Conservation (phyloP, 176 grass and related monocot genomes). For the Cymbopogon citratus region DNA sequence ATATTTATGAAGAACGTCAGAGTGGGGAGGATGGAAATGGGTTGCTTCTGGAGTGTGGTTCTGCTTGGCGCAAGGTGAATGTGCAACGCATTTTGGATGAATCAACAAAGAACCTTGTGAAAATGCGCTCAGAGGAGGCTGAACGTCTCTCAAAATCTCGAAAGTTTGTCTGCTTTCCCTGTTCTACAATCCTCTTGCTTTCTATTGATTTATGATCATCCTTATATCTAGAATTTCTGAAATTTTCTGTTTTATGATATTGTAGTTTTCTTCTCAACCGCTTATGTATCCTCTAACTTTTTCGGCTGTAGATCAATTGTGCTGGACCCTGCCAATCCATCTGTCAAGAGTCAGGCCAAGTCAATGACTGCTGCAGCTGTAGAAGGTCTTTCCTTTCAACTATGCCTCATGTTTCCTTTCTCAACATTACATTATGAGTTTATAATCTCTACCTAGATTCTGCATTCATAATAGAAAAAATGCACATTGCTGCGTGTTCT, state of each 20-base stretch:
- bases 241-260: conserved; percentile 17
- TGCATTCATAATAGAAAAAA: conserved; percentile 24
- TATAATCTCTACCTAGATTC: conserved; percentile 10
- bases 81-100: conserved; percentile 95
- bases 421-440: neutral
- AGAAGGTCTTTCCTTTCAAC: conserved; percentile 59
- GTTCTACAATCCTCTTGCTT: conserved; percentile 27
- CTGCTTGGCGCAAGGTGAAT: conserved; percentile 89
- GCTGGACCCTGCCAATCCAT: conserved; percentile 86
- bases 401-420: conserved; percentile 34
- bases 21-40: conserved; percentile 82
- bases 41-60: conserved; percentile 79
- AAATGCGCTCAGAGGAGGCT: conserved; percentile 94
- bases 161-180: conserved; percentile 73
- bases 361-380: conserved; percentile 85
- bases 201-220: conserved; percentile 28
- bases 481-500: neutral
- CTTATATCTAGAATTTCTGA: neutral
- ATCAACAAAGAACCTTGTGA: conserved; percentile 88
- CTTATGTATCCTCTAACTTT: conserved; percentile 24
- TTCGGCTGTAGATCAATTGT: conserved; percentile 65
- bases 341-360: conserved; percentile 94
- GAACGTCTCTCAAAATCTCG: conserved; percentile 82
- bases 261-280: neutral
- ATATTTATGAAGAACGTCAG: conserved; percentile 85